Conservation (phyloP, 257 asterid genomes). For the Solanum virginianum region DNA sequence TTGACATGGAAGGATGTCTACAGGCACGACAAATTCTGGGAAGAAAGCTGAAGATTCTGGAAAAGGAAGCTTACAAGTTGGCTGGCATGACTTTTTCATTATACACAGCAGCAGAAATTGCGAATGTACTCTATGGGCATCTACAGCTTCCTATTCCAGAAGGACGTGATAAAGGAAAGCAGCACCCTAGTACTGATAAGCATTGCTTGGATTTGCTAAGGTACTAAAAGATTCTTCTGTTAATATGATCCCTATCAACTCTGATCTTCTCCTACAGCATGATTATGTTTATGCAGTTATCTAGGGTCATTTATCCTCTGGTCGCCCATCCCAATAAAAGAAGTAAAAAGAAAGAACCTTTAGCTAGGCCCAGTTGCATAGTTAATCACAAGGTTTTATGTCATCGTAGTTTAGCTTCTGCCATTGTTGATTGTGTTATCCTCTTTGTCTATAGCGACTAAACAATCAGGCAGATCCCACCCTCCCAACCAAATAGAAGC, state of each 20-base stretch:
- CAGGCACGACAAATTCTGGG: constrained; percentile 63
- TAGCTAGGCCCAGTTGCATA: neutral
- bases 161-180: constrained; percentile 53
- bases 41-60: constrained; percentile 62
- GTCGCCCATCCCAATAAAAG: neutral
- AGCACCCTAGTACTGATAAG: constrained; percentile 91
- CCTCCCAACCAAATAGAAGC: neutral
- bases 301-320: neutral
- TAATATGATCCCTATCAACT: neutral
- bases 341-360: neutral
- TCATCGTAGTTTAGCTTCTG: neutral
- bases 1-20: constrained; percentile 95
- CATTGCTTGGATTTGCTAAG: constrained; percentile 81
- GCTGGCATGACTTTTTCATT: constrained; percentile 88
- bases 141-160: constrained; percentile 88
- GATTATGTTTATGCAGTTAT: neutral
- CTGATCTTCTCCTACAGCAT: neutral
- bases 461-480: neutral
- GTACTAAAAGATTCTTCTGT: constrained; percentile 23
- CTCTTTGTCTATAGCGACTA: neutral
- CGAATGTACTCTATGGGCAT: constrained; percentile 76
- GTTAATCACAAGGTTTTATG: neutral
- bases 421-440: neutral
- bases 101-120: constrained; percentile 85
- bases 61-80: constrained; percentile 71